Evolutionary conservation across 176 grass and related monocot species (phyloP).

Genomic region (Dactylis glomerata): DNA sequence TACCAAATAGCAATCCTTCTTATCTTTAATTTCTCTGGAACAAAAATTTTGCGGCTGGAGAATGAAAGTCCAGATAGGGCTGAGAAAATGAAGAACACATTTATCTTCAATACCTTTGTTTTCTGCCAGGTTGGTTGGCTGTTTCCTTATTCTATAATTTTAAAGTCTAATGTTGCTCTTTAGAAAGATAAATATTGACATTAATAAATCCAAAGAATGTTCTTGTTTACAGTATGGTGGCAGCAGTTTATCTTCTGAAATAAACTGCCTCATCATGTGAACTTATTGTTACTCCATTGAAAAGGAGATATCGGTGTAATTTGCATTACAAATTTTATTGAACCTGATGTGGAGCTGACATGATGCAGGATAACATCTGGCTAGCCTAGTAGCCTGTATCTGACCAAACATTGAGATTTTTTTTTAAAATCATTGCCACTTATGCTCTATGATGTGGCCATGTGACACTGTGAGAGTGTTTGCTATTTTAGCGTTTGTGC

Average conservation of each 20-base stretch:
- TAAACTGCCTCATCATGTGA: background rate
- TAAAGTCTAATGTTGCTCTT: background rate
- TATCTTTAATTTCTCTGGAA: constrained; percentile 70
- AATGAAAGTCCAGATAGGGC: constrained; percentile 51
- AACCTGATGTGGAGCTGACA: background rate
- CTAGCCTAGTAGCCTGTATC: background rate
- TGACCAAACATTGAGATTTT: background rate
- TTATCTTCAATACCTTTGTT: constrained; percentile 95
- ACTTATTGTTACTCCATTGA: background rate
- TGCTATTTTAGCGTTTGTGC: background rate
- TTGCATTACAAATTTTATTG: background rate
- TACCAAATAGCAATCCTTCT: constrained; percentile 89
- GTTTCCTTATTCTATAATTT: constrained; percentile 9
- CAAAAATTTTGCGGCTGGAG: constrained; percentile 54
- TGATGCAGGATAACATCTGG: background rate
- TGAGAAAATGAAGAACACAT: constrained; percentile 80
- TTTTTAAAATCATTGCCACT: background rate
- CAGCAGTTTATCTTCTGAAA: background rate
- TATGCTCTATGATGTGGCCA: background rate
- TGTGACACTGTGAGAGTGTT: background rate
- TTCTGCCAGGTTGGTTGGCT: constrained; percentile 63
- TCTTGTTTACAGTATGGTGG: background rate
- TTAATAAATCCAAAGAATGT: background rate
- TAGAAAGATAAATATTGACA: background rate
- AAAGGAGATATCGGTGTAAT: background rate